Conservation (phyloP, 192 early-diverging fungal species). For the Entomortierella lignicola region DNA sequence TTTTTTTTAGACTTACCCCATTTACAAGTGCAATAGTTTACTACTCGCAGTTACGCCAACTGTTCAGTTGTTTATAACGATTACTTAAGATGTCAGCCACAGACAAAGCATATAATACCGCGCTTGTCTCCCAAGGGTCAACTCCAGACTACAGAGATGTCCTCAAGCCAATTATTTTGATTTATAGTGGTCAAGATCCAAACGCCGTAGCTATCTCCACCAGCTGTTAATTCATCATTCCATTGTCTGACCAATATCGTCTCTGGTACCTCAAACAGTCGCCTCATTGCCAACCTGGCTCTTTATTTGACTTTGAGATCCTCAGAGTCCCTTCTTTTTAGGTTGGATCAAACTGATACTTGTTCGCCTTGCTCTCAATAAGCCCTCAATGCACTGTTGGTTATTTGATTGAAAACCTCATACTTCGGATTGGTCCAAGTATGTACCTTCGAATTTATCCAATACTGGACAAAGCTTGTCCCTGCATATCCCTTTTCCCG, state of each 20-base stretch:
- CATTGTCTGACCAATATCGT: slow-evolving; percentile 31
- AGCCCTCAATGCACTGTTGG: slow-evolving; percentile 17
- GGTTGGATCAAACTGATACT: slow-evolving; percentile 22
- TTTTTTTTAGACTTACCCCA: no score
- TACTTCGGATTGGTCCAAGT: slow-evolving; percentile 21
- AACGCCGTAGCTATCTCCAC: slow-evolving; percentile 4
- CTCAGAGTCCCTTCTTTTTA: slow-evolving; percentile 22
- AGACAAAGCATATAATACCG: slow-evolving; percentile 28
- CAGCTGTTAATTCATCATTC: slow-evolving; percentile 3
- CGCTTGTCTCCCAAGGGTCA: slow-evolving; percentile 18
- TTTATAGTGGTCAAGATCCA: slow-evolving; percentile 25
- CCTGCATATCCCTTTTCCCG: no score
- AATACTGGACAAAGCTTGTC: slow-evolving; percentile 35
- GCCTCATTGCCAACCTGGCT: slow-evolving; percentile 17
- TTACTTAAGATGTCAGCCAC: slow-evolving; percentile 12
- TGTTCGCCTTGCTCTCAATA: slow-evolving; percentile 35
- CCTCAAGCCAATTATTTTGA: slow-evolving; percentile 11
- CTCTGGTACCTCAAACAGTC: neutral
- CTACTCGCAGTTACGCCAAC: no score
- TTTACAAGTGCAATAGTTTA: no score
- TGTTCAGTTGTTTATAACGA: slow-evolving; percentile 24
- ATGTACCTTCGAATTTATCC: slow-evolving; percentile 32
- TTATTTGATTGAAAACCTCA: slow-evolving; percentile 18
- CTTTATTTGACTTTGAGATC: slow-evolving; percentile 19
- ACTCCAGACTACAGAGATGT: slow-evolving; percentile 21